A percentile compares a stretch with the other conserved stretches of the same genome.
Conservation (phyloP, 2,329 filamentous ascomycete species). For the Beauveria scarabaeidicola region DNA sequence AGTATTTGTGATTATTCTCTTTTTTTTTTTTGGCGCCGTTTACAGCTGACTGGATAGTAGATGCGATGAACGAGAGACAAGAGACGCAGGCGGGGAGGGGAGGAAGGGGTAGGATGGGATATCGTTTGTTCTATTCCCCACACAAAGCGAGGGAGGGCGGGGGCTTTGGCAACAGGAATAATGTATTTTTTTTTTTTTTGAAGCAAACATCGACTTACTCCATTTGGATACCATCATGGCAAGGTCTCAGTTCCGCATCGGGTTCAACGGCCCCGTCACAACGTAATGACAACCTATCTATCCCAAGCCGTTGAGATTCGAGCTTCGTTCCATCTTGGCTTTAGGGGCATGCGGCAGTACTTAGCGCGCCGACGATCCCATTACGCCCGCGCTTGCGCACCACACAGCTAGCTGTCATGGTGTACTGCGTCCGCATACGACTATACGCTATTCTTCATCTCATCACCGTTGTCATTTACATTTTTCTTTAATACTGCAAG, state of each 20-base stretch:
- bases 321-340: too few species aligned
- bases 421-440: background rate
- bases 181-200: too few species aligned
- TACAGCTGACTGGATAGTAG: background rate
- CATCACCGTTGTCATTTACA: background rate
- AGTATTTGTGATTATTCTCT: too few species aligned
- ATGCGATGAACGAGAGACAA: background rate
- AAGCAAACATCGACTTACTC: too few species aligned
- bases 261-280: too few species aligned
- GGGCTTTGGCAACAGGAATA: background rate
- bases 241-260: too few species aligned
- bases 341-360: too few species aligned
- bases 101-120: background rate
- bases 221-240: too few species aligned
- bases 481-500: background rate
- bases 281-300: too few species aligned
- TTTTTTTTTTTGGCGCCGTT: too few species aligned
- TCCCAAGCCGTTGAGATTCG: too few species aligned
- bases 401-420: too few species aligned
- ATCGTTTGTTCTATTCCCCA: background rate
- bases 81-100: background rate
- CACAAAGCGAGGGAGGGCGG: background rate
- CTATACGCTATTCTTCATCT: background rate
- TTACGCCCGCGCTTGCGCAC: background rate
- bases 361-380: background rate